Percentiles rank a stretch among this genome's conserved stretches.
Evolutionary conservation across 371 early-diverging fungal genomes (phyloP).

Genomic region (Rhizopus arrhizus): DNA sequence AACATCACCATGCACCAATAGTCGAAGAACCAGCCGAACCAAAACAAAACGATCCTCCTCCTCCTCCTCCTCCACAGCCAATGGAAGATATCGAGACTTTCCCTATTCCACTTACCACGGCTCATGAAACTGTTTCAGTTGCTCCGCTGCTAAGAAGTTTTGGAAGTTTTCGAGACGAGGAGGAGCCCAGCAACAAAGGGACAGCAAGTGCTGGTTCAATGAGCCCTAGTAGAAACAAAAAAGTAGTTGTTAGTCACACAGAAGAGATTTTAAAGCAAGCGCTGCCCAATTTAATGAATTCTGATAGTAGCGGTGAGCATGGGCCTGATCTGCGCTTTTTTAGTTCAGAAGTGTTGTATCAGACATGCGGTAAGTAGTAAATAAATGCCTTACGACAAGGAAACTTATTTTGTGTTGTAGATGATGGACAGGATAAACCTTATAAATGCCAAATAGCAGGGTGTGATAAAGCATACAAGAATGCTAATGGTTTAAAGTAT

Average conservation of each 20-base stretch:
- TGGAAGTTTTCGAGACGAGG: slow-evolving; percentile 20
- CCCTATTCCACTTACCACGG: neutral
- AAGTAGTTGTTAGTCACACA: slow-evolving; percentile 8
- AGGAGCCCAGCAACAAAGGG: slow-evolving; percentile 8
- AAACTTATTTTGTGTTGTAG: neutral
- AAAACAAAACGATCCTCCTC: slow-evolving; percentile 10
- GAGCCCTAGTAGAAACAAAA: slow-evolving; percentile 18
- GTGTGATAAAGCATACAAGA: slow-evolving; percentile 92
- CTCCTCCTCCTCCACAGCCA: neutral
- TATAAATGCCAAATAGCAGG: slow-evolving; percentile 75
- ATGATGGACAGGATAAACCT: slow-evolving; percentile 52
- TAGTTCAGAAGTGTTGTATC: slow-evolving; percentile 31
- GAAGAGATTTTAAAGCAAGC: slow-evolving; percentile 28
- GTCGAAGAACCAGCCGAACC: slow-evolving; percentile 57
- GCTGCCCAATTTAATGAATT: slow-evolving; percentile 17
- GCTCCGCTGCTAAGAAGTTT: slow-evolving; percentile 21
- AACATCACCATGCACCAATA: slow-evolving; percentile 83
- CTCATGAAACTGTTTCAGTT: slow-evolving; percentile 26
- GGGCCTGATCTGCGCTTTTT: slow-evolving; percentile 19
- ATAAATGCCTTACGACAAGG: neutral
- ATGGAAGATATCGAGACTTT: slow-evolving; percentile 25
- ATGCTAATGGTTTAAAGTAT: slow-evolving; percentile 94
- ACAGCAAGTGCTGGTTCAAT: slow-evolving; percentile 36
- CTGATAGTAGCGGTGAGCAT: neutral
- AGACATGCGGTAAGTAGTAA: slow-evolving; percentile 24